phyloP scores from a whole-genome alignment of 1,139 yeast genomes.

The Nadsonia commutata region DNA sequence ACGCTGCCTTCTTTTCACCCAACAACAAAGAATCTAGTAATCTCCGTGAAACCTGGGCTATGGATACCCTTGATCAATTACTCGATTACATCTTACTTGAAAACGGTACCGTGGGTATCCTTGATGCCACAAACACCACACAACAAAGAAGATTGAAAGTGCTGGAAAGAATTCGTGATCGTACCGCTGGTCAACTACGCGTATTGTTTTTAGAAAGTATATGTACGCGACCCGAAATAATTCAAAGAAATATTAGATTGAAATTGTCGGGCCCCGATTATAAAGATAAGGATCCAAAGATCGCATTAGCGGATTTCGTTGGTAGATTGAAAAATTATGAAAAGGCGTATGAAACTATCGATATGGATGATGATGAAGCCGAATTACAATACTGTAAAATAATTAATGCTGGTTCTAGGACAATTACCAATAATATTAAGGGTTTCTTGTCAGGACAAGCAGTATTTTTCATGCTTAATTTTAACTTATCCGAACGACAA shows the following conservation, averaged over 20 bases:
- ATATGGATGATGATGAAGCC: slow-evolving; percentile 43
- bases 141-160: slow-evolving; percentile 56
- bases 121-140: slow-evolving; percentile 88
- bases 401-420: slow-evolving; percentile 91
- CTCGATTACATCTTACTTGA: slow-evolving; percentile 69
- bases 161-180: slow-evolving; percentile 49
- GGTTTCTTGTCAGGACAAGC: slow-evolving; percentile 93
- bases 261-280: slow-evolving; percentile 93
- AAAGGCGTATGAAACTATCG: slow-evolving; percentile 80
- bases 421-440: slow-evolving; percentile 79
- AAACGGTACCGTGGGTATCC: slow-evolving; percentile 82
- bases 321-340: slow-evolving; percentile 75
- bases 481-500: slow-evolving; percentile 80
- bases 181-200: slow-evolving; percentile 61
- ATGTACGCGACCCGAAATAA: slow-evolving; percentile 63
- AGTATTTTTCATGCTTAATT: slow-evolving; percentile 75
- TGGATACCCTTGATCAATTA: slow-evolving; percentile 78
- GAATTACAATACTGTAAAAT: slow-evolving; percentile 52
- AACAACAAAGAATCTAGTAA: slow-evolving; percentile 51
- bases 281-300: slow-evolving; percentile 65
- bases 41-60: slow-evolving; percentile 88
- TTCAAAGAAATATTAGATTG: slow-evolving; percentile 69
- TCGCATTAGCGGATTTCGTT: slow-evolving; percentile 69
- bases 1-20: slow-evolving; percentile 80
- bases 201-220: slow-evolving; percentile 77